phyloP scores from a whole-genome alignment of 345 rosid species.

The Eucalyptus regnans region DNA sequence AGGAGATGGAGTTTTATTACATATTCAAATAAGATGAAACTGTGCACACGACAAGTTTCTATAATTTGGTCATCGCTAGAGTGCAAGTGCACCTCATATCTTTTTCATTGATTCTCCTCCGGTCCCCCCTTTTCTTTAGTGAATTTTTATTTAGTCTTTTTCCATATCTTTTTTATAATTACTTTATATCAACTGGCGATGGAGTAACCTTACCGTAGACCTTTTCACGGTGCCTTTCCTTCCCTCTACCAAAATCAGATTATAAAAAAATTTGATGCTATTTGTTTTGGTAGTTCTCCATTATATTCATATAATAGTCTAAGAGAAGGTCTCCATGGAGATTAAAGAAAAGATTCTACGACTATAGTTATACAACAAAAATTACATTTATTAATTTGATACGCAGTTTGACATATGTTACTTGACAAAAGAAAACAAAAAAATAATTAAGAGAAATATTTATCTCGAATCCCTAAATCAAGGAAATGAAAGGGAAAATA shows the following conservation, averaged over 20 bases:
- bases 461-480: background rate
- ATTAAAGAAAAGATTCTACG: background rate
- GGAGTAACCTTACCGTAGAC: background rate
- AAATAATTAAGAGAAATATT: background rate
- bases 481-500: background rate
- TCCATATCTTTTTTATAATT: background rate
- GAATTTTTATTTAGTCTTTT: background rate
- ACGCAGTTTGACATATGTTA: background rate
- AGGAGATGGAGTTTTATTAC: background rate
- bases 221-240: background rate
- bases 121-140: too few species aligned
- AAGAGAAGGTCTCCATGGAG: background rate
- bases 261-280: background rate
- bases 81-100: too few species aligned
- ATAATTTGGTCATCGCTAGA: too few species aligned
- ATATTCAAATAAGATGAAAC: background rate
- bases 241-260: background rate
- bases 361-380: background rate
- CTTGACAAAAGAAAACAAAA: background rate
- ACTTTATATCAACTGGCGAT: background rate
- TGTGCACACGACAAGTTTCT: too few species aligned
- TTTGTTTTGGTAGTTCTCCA: background rate
- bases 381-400: background rate
- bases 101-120: too few species aligned
- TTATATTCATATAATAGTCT: background rate